Conservation (phyloP, 352 stramenopile species). For the Phytophthora sansomeana region DNA sequence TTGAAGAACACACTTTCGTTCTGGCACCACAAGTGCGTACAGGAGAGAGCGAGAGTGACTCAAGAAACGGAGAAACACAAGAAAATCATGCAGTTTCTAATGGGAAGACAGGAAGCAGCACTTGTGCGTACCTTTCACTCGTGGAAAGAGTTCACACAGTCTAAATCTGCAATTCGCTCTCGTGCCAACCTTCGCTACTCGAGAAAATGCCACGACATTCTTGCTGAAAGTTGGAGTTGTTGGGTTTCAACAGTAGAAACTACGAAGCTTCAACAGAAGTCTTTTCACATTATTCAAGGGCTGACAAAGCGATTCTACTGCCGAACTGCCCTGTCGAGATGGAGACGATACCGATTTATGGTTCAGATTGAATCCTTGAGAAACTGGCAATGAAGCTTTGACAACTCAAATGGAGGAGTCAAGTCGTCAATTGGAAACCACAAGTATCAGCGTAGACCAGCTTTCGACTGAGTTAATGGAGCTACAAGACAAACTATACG, state of each 20-base stretch:
- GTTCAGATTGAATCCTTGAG: constrained; percentile 18
- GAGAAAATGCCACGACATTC: constrained; percentile 8
- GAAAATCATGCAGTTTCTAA: constrained; percentile 47
- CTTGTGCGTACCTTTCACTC: constrained; percentile 39
- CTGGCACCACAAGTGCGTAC: constrained; percentile 21
- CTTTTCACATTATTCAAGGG: constrained; percentile 1
- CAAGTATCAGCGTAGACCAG: constrained; percentile 17
- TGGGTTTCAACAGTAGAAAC: constrained; percentile 22
- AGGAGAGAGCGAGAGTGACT: constrained; percentile 11
- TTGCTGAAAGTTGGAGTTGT: constrained; percentile 8
- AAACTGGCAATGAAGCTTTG: constrained; percentile 10
- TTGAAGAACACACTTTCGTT: constrained; percentile 8
- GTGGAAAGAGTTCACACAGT: constrained; percentile 33
- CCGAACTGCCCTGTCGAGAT: constrained; percentile 34
- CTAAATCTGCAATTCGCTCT: constrained; percentile 6
- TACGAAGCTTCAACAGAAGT: constrained; percentile 16
- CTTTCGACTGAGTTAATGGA: constrained; percentile 26
- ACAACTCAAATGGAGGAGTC: constrained; percentile 21
- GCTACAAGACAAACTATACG: constrained; percentile 24
- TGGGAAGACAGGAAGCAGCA: constrained; percentile 34
- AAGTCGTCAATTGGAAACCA: constrained; percentile 10
- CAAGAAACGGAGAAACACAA: constrained; percentile 39
- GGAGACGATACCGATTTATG: constrained; percentile 31
- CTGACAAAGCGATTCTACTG: constrained; percentile 20
- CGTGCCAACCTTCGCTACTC: constrained; percentile 13